Evolutionary conservation across 202 grass and related monocot genomes (phyloP).

Genomic region (Dendrocalamus latiflorus): DNA sequence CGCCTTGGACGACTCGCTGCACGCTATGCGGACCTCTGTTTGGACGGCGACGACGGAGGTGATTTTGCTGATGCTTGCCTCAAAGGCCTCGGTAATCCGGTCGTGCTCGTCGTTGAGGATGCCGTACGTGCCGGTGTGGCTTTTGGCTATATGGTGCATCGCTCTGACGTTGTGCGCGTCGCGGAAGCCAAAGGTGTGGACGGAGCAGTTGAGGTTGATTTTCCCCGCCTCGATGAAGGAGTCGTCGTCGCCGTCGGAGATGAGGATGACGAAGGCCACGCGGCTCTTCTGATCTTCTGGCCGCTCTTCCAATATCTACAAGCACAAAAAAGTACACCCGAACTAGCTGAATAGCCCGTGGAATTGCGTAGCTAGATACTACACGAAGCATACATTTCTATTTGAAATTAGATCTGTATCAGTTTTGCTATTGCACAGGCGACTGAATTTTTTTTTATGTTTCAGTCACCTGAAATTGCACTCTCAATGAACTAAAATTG

Average conservation of each 20-base stretch:
- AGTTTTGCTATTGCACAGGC: too few relatives aligned
- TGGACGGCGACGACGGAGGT: background rate
- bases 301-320: background rate
- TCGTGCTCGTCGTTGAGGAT: background rate
- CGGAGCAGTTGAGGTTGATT: background rate
- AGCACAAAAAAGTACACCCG: too few relatives aligned
- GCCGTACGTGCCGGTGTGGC: background rate
- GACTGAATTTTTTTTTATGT: too few relatives aligned
- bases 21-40: background rate
- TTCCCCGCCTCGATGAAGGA: background rate
- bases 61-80: background rate
- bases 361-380: too few relatives aligned
- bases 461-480: too few relatives aligned
- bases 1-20: background rate
- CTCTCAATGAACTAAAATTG: too few relatives aligned
- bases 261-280: background rate
- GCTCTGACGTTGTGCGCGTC: background rate
- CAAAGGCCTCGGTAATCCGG: background rate
- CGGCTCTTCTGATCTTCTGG: too few relatives aligned
- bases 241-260: background rate
- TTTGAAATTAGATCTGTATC: too few relatives aligned
- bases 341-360: too few relatives aligned
- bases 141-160: background rate
- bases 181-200: constrained; percentile 17
- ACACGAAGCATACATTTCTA: too few relatives aligned